phyloP scores from a whole-genome alignment of 208 protist species.

The Polymyxa betae region DNA sequence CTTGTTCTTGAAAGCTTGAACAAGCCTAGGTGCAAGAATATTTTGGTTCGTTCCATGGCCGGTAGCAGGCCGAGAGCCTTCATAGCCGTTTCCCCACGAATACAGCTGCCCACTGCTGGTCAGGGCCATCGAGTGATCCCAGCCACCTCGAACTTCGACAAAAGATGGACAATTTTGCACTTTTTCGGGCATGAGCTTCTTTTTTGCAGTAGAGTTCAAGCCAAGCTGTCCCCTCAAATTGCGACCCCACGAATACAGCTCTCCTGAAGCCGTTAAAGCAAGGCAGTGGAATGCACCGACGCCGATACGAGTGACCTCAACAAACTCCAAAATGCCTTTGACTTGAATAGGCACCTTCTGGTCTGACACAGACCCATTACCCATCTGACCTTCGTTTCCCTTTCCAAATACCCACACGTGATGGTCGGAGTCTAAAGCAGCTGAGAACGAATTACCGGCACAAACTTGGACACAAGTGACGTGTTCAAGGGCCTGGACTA shows the following conservation, averaged over 20 bases:
- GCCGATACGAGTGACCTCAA: constrained; percentile 11
- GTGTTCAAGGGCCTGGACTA: constrained; percentile 7
- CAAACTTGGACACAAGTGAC: constrained; percentile 45
- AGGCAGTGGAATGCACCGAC: constrained; percentile 55
- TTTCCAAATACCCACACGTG: constrained; percentile 53
- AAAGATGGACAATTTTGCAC: constrained; percentile 43
- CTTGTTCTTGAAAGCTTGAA: constrained; percentile 24
- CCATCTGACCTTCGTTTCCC: constrained; percentile 58
- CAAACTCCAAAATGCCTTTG: constrained; percentile 19
- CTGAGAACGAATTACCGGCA: constrained; percentile 56
- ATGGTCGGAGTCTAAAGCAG: constrained; percentile 46
- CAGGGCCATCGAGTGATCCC: constrained; percentile 36
- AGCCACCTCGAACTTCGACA: constrained; percentile 28
- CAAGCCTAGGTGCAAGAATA: constrained; percentile 17
- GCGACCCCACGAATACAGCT: constrained; percentile 25
- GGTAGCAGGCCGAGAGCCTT: constrained; percentile 12
- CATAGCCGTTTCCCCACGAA: constrained; percentile 53
- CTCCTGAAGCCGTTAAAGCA: constrained; percentile 46
- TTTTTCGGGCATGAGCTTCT: constrained; percentile 59
- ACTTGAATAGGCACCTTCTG: constrained; percentile 36
- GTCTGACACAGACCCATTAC: constrained; percentile 44
- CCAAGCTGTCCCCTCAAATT: constrained; percentile 20
- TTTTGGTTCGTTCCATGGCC: constrained; percentile 46
- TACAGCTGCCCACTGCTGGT: constrained; percentile 56
- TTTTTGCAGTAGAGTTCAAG: constrained; percentile 55